phyloP scores from a whole-genome alignment of 371 early-diverging fungal genomes.

The Apophysomyces elegans region DNA sequence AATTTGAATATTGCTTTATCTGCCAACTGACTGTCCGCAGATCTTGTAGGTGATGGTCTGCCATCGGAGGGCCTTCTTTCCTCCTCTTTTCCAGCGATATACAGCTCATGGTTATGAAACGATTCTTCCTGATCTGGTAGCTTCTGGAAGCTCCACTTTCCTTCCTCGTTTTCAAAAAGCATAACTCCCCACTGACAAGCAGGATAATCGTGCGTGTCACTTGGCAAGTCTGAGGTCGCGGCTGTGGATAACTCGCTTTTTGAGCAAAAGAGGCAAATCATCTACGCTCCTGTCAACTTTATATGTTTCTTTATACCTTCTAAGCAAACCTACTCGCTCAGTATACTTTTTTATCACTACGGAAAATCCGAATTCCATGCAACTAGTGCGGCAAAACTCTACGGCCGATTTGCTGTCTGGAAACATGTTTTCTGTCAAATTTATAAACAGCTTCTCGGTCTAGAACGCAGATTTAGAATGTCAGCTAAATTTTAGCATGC shows the following conservation, averaged over 20 bases:
- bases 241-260: not conserved
- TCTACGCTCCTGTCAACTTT: not conserved
- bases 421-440: not conserved
- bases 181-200: conserved; percentile 6
- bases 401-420: not conserved
- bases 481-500: not conserved
- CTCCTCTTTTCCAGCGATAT: not conserved
- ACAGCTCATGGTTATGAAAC: not conserved
- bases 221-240: not conserved
- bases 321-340: not conserved
- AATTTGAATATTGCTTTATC: not conserved
- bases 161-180: not conserved
- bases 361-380: not conserved
- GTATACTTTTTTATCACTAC: not conserved
- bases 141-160: not conserved
- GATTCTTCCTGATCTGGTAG: not conserved
- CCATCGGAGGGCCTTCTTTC: not conserved
- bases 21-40: not conserved
- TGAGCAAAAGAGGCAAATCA: not conserved
- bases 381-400: not conserved
- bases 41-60: not conserved
- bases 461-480: not conserved
- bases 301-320: not conserved
- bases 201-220: not conserved
- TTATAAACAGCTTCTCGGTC: not conserved